Evolutionary conservation across 257 asterid species (phyloP), one percentile per base, ranked within the genome.

Genomic region (Penstemon eatonii): DNA sequence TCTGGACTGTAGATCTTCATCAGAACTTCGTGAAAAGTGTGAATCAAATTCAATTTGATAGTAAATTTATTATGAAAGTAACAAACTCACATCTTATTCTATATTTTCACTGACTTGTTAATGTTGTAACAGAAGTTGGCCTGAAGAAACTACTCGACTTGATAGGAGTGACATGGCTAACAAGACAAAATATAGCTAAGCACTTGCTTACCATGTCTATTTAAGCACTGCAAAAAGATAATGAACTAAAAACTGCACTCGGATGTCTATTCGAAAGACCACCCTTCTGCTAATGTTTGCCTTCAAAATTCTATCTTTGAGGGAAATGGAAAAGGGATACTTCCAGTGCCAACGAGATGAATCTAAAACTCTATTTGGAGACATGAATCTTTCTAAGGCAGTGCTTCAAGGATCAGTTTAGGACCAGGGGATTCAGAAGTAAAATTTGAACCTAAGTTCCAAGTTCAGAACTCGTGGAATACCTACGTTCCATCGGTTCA

Each of bases 191-290:
- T 68, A 89, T 88, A 49, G 95, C 95, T 44, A 88, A 92, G 71
- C 95, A 88, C 77, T 83, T 88, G 79, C 95, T 89, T 92, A 92
- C 60, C 83, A 97, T 25, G 95, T 89, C 66, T 92, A 89, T 88
- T 76, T 92, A 81, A 86, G 72, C 70, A 66, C 75, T 87, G 79
- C 96, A 83, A 83, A 89, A 86, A 64, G 95, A 86, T 54, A 80
- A 81, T n/a, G 96, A 88, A 73, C 25, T 74, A 10, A 83, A 81
- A 70, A 68, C 82, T 49, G 66, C 85, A 19, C 72, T 78, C 74
- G 0, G 90, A 89, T 36, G 50, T 60, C 72, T 46, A 84, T 56
- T 61, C 81, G 19, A 75, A 81, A 67, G 91, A 85, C 12, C 52
- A 25, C 33, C 33, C 72, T 53, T 8, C 76, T 5, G 76, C 67